Evolutionary conservation across 495 filamentous ascomycete genomes (phyloP), one percentile per base, ranked within the genome.

Genomic region (Tuber indicum): DNA sequence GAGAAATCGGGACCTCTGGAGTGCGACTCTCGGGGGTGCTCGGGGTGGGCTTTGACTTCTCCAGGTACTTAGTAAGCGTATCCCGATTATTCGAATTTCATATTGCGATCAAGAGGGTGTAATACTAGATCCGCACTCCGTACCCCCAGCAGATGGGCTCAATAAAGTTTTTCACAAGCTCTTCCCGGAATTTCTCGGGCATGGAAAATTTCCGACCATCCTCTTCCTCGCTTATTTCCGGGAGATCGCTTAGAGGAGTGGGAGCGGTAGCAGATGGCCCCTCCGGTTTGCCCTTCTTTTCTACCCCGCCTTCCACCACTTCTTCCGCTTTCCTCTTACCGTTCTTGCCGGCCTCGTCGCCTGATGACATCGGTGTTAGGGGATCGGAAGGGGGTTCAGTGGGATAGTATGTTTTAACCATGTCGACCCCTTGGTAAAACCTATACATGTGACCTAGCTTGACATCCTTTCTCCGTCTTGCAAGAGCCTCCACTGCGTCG

Each of bases 131-230:
- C 70, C 82, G 83, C 69, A 83, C 77, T 36, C 79, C 79, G 75
- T 83, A 81, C 73, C 79, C 79, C 82, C 82, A 84, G 75, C 82
- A 82, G 46, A 84, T 76, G 42, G 82, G 82, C 79, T 84, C 82
- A 71, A 84, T 77, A 62, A 84, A 84, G 77, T 83, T 84, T 70
- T 82, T 83, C 73, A 84, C 80, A 14, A 84, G 74, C 47, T 84
- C 82, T 52, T 84, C 82, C 70, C 82, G 78, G 76, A 84, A 84
- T 49, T 74, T 82, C 72, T 84, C 82, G 71, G 82, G 82, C 79
- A 84, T 82, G 41, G 74, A 46, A 66, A 82, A 83, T 52, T 74
- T 73, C 16, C 41, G 26, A 17, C 23, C 49, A 1, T 72, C 66
- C 32, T 47, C 78, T 16, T 44, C 36, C 12, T 7, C 71, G 39